These are phyloP conservation scores for Angomonas ambiguus DNA, from an alignment of 208 protist species.

Conservation along the genomic window DNA sequence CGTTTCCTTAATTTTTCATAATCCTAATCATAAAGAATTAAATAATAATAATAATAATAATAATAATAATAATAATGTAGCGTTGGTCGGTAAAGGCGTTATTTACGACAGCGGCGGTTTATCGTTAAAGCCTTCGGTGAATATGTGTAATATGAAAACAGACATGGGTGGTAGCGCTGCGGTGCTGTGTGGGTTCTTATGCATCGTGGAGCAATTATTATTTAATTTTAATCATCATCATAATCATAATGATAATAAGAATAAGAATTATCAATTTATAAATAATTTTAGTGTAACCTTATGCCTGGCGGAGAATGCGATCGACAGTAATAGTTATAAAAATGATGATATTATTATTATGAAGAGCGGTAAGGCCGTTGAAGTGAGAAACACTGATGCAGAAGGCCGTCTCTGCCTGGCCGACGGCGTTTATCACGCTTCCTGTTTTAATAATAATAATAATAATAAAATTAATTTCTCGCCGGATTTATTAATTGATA, in stretches of 20 bases:
- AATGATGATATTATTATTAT: constrained; percentile 84
- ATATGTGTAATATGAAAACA: constrained; percentile 87
- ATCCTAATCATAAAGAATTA: constrained; percentile 23
- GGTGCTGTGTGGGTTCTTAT: constrained; percentile 76
- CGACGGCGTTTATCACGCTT: constrained; percentile 84
- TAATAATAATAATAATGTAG: constrained; percentile 38
- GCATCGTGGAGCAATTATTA: constrained; percentile 45
- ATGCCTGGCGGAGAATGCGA: constrained; percentile 85
- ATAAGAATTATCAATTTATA: no score
- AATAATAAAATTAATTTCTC: constrained; percentile 38
- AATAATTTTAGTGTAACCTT: constrained; percentile 62
- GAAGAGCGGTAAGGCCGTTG: constrained; percentile 85
- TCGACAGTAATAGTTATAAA: constrained; percentile 57
- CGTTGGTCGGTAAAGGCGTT: constrained; percentile 84
- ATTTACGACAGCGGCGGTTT: constrained; percentile 90
- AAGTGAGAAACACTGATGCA: constrained; percentile 89
- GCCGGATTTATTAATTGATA: constrained; percentile 77
- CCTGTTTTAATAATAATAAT: constrained; percentile 20
- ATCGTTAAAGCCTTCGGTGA: constrained; percentile 55
- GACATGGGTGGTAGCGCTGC: constrained; percentile 87
- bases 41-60: background rate
- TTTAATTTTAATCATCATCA: constrained; percentile 19
- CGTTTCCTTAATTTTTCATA: constrained; percentile 61
- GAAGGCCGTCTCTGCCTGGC: constrained; percentile 86
- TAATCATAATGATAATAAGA: constrained; percentile 16